phyloP scores from a whole-genome alignment of 345 rosid species.

The Acer campestre region DNA sequence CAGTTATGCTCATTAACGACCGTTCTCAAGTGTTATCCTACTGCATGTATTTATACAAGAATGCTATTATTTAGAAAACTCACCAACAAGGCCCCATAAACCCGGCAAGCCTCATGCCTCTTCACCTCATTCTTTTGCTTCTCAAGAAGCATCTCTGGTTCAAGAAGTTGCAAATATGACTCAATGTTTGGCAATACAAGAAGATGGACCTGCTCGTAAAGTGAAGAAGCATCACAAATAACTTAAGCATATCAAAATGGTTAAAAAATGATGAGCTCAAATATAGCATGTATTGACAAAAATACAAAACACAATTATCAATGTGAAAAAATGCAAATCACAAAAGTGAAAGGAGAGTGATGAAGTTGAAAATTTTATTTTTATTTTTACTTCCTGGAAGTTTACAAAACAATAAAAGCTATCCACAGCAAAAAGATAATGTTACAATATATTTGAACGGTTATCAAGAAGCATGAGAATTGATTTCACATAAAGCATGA shows the following conservation, averaged over 20 bases:
- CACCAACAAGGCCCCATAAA: constrained; percentile 87
- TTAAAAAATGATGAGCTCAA: not conserved
- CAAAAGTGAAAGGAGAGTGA: not conserved
- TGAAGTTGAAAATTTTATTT: not conserved
- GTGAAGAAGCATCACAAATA: constrained; percentile 18
- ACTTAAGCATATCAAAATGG: constrained; percentile 8
- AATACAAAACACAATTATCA: not conserved
- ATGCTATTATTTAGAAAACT: constrained; percentile 28
- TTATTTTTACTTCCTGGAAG: too few species aligned
- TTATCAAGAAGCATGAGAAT: not conserved
- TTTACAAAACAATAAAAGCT: not conserved
- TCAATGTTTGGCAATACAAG: constrained; percentile 78
- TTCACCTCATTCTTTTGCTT: constrained; percentile 84
- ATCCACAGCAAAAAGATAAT: not conserved
- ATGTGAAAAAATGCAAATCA: too few species aligned
- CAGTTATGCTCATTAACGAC: not conserved
- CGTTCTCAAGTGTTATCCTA: constrained; percentile 7
- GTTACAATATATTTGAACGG: not conserved
- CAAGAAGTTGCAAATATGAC: constrained; percentile 78
- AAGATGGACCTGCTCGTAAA: constrained; percentile 61
- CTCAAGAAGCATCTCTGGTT: constrained; percentile 87
- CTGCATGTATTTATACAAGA: constrained; percentile 11
- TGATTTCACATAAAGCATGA: not conserved
- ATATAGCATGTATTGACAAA: not conserved
- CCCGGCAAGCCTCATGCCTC: constrained; percentile 93